These are phyloP conservation scores for Raphidocelis subcapitata DNA, from an alignment of 139 green algal species.

Conservation along the genomic window DNA sequence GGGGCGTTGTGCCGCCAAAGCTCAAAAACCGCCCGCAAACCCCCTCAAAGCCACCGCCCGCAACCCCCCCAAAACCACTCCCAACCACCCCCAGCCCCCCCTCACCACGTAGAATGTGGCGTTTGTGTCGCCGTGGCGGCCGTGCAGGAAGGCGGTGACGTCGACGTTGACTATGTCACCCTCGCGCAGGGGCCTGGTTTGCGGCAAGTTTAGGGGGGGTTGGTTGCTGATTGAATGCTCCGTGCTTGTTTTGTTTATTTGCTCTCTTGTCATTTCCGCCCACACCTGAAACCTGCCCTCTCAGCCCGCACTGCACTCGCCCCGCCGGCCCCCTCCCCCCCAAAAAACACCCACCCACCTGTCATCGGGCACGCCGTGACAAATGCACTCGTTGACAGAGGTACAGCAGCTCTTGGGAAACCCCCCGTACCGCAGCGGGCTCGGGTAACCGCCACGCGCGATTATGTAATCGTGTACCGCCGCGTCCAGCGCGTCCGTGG, in stretches of 20 bases:
- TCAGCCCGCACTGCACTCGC: too few relatives aligned
- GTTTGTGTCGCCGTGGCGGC: slow-evolving; percentile 94
- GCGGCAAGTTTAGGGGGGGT: background rate
- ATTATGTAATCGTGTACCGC: slow-evolving; percentile 86
- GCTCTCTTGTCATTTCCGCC: too few relatives aligned
- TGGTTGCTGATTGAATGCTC: background rate
- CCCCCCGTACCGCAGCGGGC: slow-evolving; percentile 81
- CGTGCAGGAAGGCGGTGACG: slow-evolving; percentile 84
- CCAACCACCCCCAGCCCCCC: background rate
- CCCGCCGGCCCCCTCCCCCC: too few relatives aligned
- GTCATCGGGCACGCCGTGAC: slow-evolving; percentile 88
- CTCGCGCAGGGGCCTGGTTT: slow-evolving; percentile 47
- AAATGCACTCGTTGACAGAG: slow-evolving; percentile 96
- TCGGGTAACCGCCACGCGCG: slow-evolving; percentile 87
- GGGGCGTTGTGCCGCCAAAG: too few relatives aligned
- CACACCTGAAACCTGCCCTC: too few relatives aligned
- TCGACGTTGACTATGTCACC: slow-evolving; percentile 92
- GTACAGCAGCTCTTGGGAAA: slow-evolving; percentile 99
- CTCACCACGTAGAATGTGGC: slow-evolving; percentile 54
- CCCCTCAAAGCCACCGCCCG: background rate
- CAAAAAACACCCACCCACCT: too few relatives aligned
- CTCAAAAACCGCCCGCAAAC: too few relatives aligned
- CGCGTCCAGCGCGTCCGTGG: slow-evolving; percentile 92
- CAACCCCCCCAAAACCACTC: too few relatives aligned
- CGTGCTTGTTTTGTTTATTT: too few relatives aligned